Evolutionary conservation across 345 rosid species (phyloP).

Genomic region (Odontarrhena argentea): DNA sequence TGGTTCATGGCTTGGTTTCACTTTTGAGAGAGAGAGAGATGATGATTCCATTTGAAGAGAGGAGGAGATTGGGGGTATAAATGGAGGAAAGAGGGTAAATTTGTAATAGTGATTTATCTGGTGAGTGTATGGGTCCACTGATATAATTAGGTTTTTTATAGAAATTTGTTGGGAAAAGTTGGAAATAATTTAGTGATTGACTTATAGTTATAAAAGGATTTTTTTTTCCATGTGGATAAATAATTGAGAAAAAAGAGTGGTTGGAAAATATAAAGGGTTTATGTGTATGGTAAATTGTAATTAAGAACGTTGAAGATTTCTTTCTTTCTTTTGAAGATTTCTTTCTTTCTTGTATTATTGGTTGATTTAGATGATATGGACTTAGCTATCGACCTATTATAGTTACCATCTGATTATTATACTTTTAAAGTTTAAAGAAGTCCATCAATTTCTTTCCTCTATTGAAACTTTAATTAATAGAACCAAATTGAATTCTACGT

Average conservation of each 20-base stretch:
- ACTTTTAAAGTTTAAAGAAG: too few species aligned
- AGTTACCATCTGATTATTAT: too few species aligned
- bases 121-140: conserved; percentile 35
- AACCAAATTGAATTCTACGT: too few species aligned
- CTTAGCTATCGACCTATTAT: too few species aligned
- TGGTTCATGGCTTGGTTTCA: conserved; percentile 26
- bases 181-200: conserved; percentile 10
- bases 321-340: too few species aligned
- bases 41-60: conserved; percentile 33
- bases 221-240: neutral
- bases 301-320: too few species aligned
- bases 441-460: too few species aligned
- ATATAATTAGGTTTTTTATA: neutral
- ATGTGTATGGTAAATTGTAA: too few species aligned
- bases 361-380: too few species aligned
- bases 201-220: neutral
- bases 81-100: too few species aligned
- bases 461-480: too few species aligned
- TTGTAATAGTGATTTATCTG: conserved; percentile 42
- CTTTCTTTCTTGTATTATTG: too few species aligned
- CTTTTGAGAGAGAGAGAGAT: conserved; percentile 31
- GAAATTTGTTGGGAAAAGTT: neutral
- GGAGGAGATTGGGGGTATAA: neutral
- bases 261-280: neutral
- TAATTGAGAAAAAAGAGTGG: conserved; percentile 24